Base-by-base conservation (phyloP, 371 early-diverging fungal genomes). In the Lichtheimia ornata region DNA sequence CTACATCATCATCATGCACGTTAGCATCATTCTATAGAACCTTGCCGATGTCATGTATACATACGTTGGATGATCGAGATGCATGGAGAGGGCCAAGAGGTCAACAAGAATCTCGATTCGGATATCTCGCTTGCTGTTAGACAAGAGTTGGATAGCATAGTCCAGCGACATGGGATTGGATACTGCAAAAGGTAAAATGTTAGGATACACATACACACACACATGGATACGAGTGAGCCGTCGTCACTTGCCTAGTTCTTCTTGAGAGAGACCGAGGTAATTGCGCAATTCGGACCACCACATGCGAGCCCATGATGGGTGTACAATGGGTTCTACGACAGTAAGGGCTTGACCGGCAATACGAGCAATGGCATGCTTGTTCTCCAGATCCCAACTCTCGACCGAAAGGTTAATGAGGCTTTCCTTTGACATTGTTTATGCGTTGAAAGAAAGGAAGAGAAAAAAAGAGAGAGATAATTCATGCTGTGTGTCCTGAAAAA, bases 71-170 rank as follows among this genome's bases (percentile, higher is more conserved):
- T 66, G 27, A 42, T 63, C 44, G n/a, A 52, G 64, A 20, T 50
- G 67, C 51, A 47, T 70, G 25, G 64, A 24, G n/a, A 64, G 50
- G 13, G 71, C 76, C 2, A 79, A 30, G 3, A 79, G 17, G 49
- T 79, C 79, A 0, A 71, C 50, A 22, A 79, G 30, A 5, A 72
- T 58, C 17, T 75, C 76, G 17, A 73, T 70, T 40, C 79, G 79
- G 30, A 79, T 75, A 56, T 79, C 79, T 7, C 59, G 59, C 2
- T 56, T 50, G 5, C 66, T 59, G 2, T 27, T 45, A 1, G 60
- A 56, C 24, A 73, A 15, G 0, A 66, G 0, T 0, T 42, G 45
- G 1, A 64, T 41, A 5, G 76, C 76, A 47, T 66, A 28, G 5
- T 66, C 62, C 22, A 56, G 47, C 4, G 24, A n/a, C 55, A 62